Conservation (phyloP, 1,139 yeast genomes). For the Yamadazyma atmosphaerica region DNA sequence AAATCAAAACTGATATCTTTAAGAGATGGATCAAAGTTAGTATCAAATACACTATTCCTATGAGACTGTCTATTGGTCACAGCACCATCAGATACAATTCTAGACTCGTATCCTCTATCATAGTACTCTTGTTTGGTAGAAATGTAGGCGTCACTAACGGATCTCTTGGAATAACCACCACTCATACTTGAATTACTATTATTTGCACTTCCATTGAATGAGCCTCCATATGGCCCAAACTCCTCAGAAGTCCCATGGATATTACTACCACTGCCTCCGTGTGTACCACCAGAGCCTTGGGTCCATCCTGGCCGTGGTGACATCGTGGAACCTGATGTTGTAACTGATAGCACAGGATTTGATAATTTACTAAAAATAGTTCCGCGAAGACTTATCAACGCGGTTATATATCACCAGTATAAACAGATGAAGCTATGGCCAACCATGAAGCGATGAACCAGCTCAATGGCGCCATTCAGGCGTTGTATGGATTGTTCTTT, state of each 20-base stretch:
- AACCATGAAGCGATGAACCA: not conserved
- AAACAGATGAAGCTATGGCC: not conserved
- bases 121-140: not conserved
- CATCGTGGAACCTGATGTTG: no score
- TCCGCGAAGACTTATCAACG: no score
- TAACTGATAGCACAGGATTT: no score
- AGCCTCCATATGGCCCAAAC: no score
- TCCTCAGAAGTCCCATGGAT: no score
- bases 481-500: not conserved
- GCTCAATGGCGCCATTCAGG: slow-evolving; percentile 3
- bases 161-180: no score
- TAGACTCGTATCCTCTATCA: not conserved
- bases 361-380: not conserved
- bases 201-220: no score
- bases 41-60: slow-evolving; percentile 17
- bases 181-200: no score
- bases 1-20: slow-evolving; percentile 16
- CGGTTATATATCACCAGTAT: not conserved
- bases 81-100: slow-evolving; percentile 16
- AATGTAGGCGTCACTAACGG: slow-evolving; percentile 1
- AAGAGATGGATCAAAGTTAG: slow-evolving; percentile 17
- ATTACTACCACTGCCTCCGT: no score
- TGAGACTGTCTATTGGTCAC: slow-evolving; percentile 8
- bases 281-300: not conserved
- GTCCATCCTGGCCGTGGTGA: not conserved